These are phyloP conservation scores for Vigna angularis DNA, from an alignment of 306 rosid species.

Conservation along the genomic window DNA sequence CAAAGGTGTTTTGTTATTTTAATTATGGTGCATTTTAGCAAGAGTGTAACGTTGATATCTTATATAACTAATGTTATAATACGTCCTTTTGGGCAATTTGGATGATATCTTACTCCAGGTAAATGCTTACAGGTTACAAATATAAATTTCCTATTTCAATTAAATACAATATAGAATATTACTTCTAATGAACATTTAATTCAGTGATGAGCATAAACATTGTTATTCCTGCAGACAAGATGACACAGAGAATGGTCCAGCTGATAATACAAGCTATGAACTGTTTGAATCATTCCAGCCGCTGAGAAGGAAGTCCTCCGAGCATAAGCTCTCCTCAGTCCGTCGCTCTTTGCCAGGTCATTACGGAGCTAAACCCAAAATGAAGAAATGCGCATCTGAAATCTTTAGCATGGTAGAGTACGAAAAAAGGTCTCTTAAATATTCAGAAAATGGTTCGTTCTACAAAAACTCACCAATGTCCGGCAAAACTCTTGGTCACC, in stretches of 20 bases:
- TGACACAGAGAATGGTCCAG: neutral
- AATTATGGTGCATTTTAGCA: too few relatives aligned
- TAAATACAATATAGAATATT: neutral
- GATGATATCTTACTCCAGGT: too few relatives aligned
- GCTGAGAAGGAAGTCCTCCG: slow-evolving; percentile 50
- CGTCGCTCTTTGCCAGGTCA: slow-evolving; percentile 65
- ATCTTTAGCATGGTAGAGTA: slow-evolving; percentile 50
- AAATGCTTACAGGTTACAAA: too few relatives aligned
- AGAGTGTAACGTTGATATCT: too few relatives aligned
- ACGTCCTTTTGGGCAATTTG: neutral
- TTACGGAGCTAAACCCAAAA: slow-evolving; percentile 58
- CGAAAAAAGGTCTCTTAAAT: slow-evolving; percentile 44
- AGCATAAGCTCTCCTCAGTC: slow-evolving; percentile 40
- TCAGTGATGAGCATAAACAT: neutral
- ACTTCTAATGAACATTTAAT: neutral
- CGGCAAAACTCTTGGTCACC: slow-evolving; percentile 32
- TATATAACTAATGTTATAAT: neutral
- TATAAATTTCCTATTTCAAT: neutral
- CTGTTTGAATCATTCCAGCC: slow-evolving; percentile 49
- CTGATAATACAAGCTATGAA: slow-evolving; percentile 35
- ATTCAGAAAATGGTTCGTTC: slow-evolving; percentile 48
- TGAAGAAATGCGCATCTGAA: slow-evolving; percentile 46
- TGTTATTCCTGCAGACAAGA: slow-evolving; percentile 48
- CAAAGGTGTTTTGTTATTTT: too few relatives aligned
- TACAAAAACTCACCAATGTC: slow-evolving; percentile 36